These are phyloP conservation scores for Candida ponderosae DNA, from an alignment of 805 yeast species.

Conservation along the genomic window DNA sequence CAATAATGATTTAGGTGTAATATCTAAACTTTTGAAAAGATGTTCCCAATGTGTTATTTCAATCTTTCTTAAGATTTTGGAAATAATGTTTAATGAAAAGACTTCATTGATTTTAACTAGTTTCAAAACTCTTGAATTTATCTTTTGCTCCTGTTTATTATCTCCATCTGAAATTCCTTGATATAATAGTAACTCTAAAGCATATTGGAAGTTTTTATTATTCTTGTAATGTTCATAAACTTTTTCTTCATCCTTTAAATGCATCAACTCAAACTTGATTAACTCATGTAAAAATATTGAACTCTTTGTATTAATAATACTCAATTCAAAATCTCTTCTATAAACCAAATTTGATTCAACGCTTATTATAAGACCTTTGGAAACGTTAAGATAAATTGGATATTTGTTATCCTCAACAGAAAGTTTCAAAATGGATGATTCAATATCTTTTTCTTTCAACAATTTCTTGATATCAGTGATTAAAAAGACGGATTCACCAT, in stretches of 20 bases:
- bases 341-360: constrained; percentile 27
- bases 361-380: constrained; percentile 32
- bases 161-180: constrained; percentile 16
- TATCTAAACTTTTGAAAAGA: constrained; percentile 29
- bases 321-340: constrained; percentile 22
- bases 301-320: constrained; percentile 27
- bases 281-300: constrained; percentile 38
- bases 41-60: constrained; percentile 38
- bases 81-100: constrained; percentile 25
- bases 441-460: constrained; percentile 4
- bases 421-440: constrained; percentile 18
- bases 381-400: constrained; percentile 17
- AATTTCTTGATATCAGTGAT: constrained; percentile 10
- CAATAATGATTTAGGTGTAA: constrained; percentile 36
- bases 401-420: constrained; percentile 18
- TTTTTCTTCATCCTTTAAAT: neutral
- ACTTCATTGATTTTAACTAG: constrained; percentile 16
- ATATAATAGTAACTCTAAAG: constrained; percentile 38
- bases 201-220: constrained; percentile 31
- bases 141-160: constrained; percentile 7
- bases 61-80: constrained; percentile 44
- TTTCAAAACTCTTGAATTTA: constrained; percentile 10
- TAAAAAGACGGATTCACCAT: constrained; percentile 28
- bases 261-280: constrained; percentile 33
- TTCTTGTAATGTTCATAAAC: constrained; percentile 25